A percentile compares a stretch with the other conserved stretches of the same genome.
phyloP scores from a whole-genome alignment of 2,329 filamentous ascomycete species.

The Daldinia sp. region DNA sequence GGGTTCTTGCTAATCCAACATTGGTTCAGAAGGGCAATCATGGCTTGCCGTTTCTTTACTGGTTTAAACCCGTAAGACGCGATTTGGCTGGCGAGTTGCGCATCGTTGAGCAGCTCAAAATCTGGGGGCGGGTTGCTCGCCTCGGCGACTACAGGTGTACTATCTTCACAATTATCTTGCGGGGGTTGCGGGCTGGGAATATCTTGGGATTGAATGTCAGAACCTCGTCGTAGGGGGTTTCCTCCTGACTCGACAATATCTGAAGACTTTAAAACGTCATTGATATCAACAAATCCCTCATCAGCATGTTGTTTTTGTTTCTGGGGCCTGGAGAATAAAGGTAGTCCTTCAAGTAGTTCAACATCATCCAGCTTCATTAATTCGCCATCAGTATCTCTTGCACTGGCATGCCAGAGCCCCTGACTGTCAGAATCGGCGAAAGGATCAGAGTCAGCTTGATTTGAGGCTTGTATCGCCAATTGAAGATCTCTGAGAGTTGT shows the following conservation, averaged over 20 bases:
- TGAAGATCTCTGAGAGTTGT: conserved; percentile 73
- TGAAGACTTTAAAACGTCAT: conserved; percentile 48
- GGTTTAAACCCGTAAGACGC: conserved; percentile 78
- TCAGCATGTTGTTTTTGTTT: conserved; percentile 45
- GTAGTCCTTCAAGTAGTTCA: conserved; percentile 58
- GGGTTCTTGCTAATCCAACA: conserved; percentile 75
- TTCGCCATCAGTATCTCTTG: conserved; percentile 73
- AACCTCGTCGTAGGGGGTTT: conserved; percentile 26
- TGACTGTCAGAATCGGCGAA: conserved; percentile 52
- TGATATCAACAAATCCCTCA: conserved; percentile 50
- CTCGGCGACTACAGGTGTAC: conserved; percentile 9
- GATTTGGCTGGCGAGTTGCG: conserved; percentile 72
- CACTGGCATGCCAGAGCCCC: conserved; percentile 77
- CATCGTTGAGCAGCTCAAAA: conserved; percentile 71
- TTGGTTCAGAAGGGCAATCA: conserved; percentile 76
- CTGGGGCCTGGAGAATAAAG: conserved; percentile 1
- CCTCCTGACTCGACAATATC: conserved; percentile 21
- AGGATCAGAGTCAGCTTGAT: conserved; percentile 56
- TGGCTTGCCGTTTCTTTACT: conserved; percentile 74
- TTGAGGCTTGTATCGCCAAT: conserved; percentile 70
- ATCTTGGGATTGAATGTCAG: conserved; percentile 39
- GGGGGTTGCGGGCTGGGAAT: conserved; percentile 17
- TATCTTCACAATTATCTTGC: conserved; percentile 1
- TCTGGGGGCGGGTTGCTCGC: conserved; percentile 59
- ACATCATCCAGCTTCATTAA: conserved; percentile 73